phyloP scores from a whole-genome alignment of 768 basidiomycete species.

The Termitomyces eurrhizus region DNA sequence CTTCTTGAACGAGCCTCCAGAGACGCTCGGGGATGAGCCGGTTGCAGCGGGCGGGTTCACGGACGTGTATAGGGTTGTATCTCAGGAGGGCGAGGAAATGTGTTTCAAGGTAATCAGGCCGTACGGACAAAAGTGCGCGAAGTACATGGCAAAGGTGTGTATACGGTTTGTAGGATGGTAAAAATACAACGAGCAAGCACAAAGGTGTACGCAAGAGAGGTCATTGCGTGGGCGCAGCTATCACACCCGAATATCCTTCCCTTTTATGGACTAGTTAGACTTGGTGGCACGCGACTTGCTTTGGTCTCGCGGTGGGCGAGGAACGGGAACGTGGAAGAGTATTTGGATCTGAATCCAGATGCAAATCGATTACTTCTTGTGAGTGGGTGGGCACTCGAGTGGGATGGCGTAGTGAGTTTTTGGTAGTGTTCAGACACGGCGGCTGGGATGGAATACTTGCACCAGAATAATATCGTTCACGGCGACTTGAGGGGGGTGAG shows the following conservation, averaged over 20 bases:
- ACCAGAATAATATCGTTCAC: conserved; percentile 3
- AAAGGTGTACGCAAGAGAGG: background rate
- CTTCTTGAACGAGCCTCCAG: background rate
- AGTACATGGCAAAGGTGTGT: conserved; percentile 4
- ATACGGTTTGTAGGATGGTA: too few relatives aligned
- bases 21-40: background rate
- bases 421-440: conserved; percentile 1
- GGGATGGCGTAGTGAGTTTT: background rate
- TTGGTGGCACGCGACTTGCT: background rate
- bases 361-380: conserved; percentile 4
- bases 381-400: background rate
- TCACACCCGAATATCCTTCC: conserved; percentile 2
- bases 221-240: conserved; percentile 1
- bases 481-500: conserved; percentile 3
- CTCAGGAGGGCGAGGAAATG: background rate
- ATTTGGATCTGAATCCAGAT: background rate
- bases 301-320: background rate
- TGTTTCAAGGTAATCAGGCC: conserved; percentile 1
- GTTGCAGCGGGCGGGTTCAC: background rate
- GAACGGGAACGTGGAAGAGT: background rate
- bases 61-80: background rate
- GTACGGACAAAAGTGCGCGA: background rate
- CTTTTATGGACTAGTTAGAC: background rate
- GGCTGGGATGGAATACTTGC: conserved; percentile 5
- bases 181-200: background rate